Evolutionary conservation across 2,329 filamentous ascomycete species (phyloP).

Genomic region (Cladophialophora carrionii): DNA sequence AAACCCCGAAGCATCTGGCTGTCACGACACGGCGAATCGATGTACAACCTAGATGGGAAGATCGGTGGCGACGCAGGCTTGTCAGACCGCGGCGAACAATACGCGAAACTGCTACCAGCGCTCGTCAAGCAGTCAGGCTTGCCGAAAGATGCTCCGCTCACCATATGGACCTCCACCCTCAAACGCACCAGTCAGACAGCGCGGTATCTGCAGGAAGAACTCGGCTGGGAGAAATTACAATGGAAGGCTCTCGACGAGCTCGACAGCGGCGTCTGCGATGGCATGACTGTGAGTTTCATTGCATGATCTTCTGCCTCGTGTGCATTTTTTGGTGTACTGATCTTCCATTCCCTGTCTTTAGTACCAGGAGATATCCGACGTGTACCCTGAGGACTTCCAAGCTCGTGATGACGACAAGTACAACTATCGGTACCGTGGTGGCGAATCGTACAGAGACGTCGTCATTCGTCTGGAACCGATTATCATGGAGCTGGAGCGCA

Average conservation of each 20-base stretch:
- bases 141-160: constrained; percentile 65
- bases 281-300: constrained; percentile 64
- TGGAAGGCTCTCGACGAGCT: constrained; percentile 99
- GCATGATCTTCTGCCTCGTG: background rate
- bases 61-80: constrained; percentile 92
- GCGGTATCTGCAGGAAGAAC: constrained; percentile 72
- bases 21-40: constrained; percentile 93
- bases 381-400: constrained; percentile 90
- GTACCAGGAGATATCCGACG: constrained; percentile 89
- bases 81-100: constrained; percentile 82
- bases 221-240: constrained; percentile 83
- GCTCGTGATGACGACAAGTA: constrained; percentile 98
- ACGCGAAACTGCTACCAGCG: constrained; percentile 80
- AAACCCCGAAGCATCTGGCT: constrained; percentile 96
- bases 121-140: constrained; percentile 84
- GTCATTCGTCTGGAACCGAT: constrained; percentile 97
- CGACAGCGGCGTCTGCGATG: constrained; percentile 94
- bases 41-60: constrained; percentile 85
- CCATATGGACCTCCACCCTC: constrained; percentile 75
- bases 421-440: constrained; percentile 97
- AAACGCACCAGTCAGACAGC: constrained; percentile 90
- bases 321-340: background rate
- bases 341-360: constrained; percentile 1
- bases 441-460: constrained; percentile 93
- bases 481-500: constrained; percentile 97